Evolutionary conservation across 176 grass and related monocot species (phyloP).

Genomic region (Carex parvula): DNA sequence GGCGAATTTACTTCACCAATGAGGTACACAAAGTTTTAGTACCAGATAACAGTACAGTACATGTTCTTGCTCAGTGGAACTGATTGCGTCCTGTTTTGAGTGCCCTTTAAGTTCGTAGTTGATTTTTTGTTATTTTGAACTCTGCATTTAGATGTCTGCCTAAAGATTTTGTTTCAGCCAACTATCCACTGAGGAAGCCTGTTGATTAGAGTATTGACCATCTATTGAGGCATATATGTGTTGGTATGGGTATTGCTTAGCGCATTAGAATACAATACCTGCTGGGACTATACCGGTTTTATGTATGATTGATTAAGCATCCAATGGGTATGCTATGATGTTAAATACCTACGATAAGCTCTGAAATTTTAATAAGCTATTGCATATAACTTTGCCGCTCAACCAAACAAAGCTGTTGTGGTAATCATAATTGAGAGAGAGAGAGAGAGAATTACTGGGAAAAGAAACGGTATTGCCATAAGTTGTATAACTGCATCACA

Average conservation of each 20-base stretch:
- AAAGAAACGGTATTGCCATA: not conserved
- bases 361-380: not conserved
- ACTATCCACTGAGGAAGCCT: not conserved
- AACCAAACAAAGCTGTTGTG: not conserved
- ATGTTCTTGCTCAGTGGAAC: not conserved
- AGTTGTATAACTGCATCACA: not conserved
- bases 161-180: not conserved
- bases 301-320: not conserved
- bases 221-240: not conserved
- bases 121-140: not conserved
- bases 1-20: conserved; percentile 78
- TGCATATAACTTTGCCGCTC: not conserved
- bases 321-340: not conserved
- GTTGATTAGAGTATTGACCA: not conserved
- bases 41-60: not conserved
- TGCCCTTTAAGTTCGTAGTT: not conserved
- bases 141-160: not conserved
- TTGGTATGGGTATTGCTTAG: not conserved
- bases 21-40: conserved; percentile 47
- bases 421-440: not conserved
- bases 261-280: not conserved
- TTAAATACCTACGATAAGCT: not conserved
- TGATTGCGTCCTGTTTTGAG: not conserved
- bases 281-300: not conserved
- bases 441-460: not conserved